A percentile compares a stretch with the other conserved stretches of the same genome.
Evolutionary conservation across 1,284 basidiomycete species (phyloP).

Genomic region (Entoloma clypeatum): DNA sequence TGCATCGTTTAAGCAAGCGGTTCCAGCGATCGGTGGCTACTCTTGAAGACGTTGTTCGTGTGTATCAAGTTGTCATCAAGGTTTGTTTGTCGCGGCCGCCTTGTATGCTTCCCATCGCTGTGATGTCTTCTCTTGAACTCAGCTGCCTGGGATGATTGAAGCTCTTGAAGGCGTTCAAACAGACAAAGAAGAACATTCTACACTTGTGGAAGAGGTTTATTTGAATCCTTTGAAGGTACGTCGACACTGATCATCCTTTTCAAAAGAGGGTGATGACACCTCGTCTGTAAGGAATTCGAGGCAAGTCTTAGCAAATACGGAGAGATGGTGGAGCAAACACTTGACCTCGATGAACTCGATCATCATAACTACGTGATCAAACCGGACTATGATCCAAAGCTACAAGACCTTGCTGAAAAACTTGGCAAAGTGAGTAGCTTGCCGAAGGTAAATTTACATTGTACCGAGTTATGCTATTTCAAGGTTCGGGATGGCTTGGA

Average conservation of each 20-base stretch:
- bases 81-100: conserved; percentile 21
- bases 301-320: conserved; percentile 72
- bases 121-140: neutral
- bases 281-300: conserved; percentile 55
- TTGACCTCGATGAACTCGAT: conserved; percentile 86
- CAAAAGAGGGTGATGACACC: no score
- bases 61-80: conserved; percentile 84
- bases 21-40: conserved; percentile 85
- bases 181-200: conserved; percentile 43
- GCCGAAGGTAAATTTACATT: neutral
- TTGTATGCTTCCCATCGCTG: conserved; percentile 2
- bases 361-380: conserved; percentile 91
- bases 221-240: conserved; percentile 56
- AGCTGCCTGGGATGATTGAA: conserved; percentile 78
- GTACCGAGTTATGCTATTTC: neutral
- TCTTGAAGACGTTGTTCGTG: conserved; percentile 93
- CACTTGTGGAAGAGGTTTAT: conserved; percentile 68
- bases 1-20: conserved; percentile 89
- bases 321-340: conserved; percentile 94
- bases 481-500: conserved; percentile 80
- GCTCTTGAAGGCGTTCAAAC: conserved; percentile 52
- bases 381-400: conserved; percentile 81
- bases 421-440: conserved; percentile 52
- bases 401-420: conserved; percentile 69
- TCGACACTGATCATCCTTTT: conserved; percentile 4